Evolutionary conservation across 73 alveolate species (phyloP), one percentile per base, ranked within the genome.

Genomic region (Blepharisma stoltei): DNA sequence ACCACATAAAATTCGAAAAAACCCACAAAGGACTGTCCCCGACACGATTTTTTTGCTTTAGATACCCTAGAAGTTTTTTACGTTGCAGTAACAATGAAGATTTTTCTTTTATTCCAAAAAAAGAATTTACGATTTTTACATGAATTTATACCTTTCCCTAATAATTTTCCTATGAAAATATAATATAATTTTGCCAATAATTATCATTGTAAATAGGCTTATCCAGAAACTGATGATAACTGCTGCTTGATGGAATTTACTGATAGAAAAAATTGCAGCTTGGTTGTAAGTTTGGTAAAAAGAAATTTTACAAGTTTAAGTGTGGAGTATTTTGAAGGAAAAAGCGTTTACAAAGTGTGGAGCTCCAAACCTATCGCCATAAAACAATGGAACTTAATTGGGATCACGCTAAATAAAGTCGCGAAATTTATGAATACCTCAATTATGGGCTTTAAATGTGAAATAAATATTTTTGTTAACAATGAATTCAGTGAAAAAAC

Each of bases 301-400:
- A 32, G 41, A 32, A 32, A 32, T 60, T 14, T 38, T 60, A 14
- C 18, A 18, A 60, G 45, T n/a, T n/a, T 60, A 14, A 25, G 14
- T 8, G 73, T 60, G 37, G 73, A 60, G 38, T 60, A 60, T 60
- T 60, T 20, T 60, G 46, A 60, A 25, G 73, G 23, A 5, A 60
- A 60, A 25, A 14, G 11, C 38, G 23, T 60, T 9, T 60, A 14
- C 5, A 25, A n/a, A 18, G 73, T 60, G 37, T 8, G 18, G 14
- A 9, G 49, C 18, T 20, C 14, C 0, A 11, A 60, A 5, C 18
- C 48, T 0, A 18, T 60, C 2, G 18, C 14, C 5, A 38, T 14
- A 60, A 60, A 60, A 60, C 73, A 60, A 25, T 60, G 73, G 47
- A 60, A 60, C 5, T 38, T 60, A 14, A 25, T 60, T 60, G 73